Base-by-base conservation (phyloP, 2,329 filamentous ascomycete species). In the Mariannaea elegans region DNA sequence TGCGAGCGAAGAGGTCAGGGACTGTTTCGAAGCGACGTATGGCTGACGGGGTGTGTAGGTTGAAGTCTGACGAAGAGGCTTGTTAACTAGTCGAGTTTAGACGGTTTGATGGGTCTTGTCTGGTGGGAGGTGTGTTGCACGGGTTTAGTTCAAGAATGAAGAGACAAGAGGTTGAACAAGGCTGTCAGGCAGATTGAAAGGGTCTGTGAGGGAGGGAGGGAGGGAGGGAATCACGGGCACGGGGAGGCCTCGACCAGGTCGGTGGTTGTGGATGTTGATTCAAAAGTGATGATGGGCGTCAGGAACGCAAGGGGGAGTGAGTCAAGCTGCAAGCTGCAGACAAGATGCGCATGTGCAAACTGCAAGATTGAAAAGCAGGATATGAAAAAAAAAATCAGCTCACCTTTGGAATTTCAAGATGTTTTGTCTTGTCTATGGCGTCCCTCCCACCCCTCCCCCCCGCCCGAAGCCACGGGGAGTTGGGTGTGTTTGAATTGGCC, bases 161-260 rank as follows among this genome's bases (percentile, higher is more conserved):
- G 23, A 10, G n/a, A 49, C 10, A 34, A 32, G 10, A 23, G 24
- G 27, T 19, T 44, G 27, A 36, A 31, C 9, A 36, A 50, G 39
- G 50, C 39, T 18, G 29, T 29, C 32, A 36, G 50, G 50, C 39
- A 44, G 50, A 53, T 53, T 44, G 27, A 34, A 45, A 27, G 29
- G n/a, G 19, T 18, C 23, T 8, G 4, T 27, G 14, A 53, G 24
- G 36, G 8, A 14, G 18, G 24, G 36, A 4, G 14, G 18, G 9
- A 6, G 24, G 24, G 24, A 27, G 9, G 5, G 24, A 27, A 27
- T 27, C 24, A 27, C 24, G 9, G 24, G 6, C 24, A 27, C 24
- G 24, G 9, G 9, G 24, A 18, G 39, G 19, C 34, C 18, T 24
- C 13, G 7, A 23, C 38, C 13, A 19, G 38, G 6, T 13, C 23